Base-by-base conservation (phyloP, 768 basidiomycete genomes). In the Solioccasus polychromus region DNA sequence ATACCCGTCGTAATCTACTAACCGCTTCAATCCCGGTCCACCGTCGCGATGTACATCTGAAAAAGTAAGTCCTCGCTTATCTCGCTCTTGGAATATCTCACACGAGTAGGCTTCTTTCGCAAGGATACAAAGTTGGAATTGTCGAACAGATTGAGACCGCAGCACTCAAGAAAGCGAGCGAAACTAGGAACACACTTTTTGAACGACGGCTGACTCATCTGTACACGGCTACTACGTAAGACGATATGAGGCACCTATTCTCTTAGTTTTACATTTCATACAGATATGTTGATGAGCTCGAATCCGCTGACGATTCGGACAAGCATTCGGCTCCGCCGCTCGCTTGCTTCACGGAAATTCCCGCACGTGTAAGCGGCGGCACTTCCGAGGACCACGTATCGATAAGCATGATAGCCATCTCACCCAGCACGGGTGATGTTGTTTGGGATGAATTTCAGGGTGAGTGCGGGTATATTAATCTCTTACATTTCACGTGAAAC, bases 381-480 rank as follows among this genome's bases (percentile, higher is more conserved):
- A 23, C 39, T 24, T 41, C 38, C 14, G 59, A 52, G 20, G 63
- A 57, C 5, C 55, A 74, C 40, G 75, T 80, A 4, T 67, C 57
- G 2, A 74, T 97, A 31, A 84, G 84, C 8, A 72, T 97, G 66
- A 74, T 97, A 26, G 78, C 80, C 14, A 82, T 96, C 14, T 81
- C 82, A 45, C 90, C 93, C 1, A 83, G 83, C 37, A 96, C 92
- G 0, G 95, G 95, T 2, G 94, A 96, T 53, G 86, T 99, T 3
- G 70, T 92, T 3, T 98, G 91, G 82, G 95, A 99, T 58, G 81
- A 89, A 44, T 95, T 94, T 58, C 75, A 87, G 42, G 92, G 89
- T 85, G 57, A 42, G 58, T 40, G 24, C 11, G 17, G 28, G 12
- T 28, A 5, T 28, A 24, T 35, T 14, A 11, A 10, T 45, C 50